These are phyloP conservation scores for Claviceps capensis DNA, from an alignment of 2,329 filamentous ascomycete species.

Conservation along the genomic window DNA sequence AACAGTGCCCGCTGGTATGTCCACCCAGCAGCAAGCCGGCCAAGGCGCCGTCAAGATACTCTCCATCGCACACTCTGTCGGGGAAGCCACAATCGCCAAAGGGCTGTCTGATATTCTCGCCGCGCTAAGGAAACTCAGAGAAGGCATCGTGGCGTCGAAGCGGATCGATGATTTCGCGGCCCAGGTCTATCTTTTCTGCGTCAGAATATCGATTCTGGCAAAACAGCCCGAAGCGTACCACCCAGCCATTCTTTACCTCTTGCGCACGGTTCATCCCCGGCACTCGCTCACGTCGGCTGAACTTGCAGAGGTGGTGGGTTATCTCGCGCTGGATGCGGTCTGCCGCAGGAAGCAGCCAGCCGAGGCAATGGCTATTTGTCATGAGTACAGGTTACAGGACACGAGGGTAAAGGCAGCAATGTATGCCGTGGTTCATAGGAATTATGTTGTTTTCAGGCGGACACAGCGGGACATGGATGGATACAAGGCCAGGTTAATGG, in stretches of 20 bases:
- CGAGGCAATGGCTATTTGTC: conserved; percentile 56
- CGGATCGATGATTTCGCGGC: conserved; percentile 69
- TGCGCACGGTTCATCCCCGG: conserved; percentile 54
- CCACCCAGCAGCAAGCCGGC: background rate
- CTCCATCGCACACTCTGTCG: conserved; percentile 5
- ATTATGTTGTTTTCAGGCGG: conserved; percentile 69
- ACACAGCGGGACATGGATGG: conserved; percentile 62
- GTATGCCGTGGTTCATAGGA: conserved; percentile 59
- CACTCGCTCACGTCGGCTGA: conserved; percentile 59
- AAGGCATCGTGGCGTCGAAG: conserved; percentile 70
- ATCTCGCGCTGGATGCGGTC: conserved; percentile 75
- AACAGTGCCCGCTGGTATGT: background rate
- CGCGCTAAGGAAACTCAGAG: conserved; percentile 81
- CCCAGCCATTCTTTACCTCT: conserved; percentile 67
- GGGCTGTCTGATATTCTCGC: conserved; percentile 64
- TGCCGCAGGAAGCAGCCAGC: conserved; percentile 67
- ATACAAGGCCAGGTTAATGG: conserved; percentile 65
- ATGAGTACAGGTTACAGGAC: conserved; percentile 48
- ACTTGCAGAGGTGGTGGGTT: conserved; percentile 64
- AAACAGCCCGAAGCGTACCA: conserved; percentile 81
- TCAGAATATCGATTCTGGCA: conserved; percentile 68
- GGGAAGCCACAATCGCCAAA: conserved; percentile 30
- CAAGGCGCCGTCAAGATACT: background rate
- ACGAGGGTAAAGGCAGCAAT: conserved; percentile 56
- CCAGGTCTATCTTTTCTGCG: conserved; percentile 85